Evolutionary conservation across 129 eudicot genomes (phyloP).

Genomic region (Centella asiatica): DNA sequence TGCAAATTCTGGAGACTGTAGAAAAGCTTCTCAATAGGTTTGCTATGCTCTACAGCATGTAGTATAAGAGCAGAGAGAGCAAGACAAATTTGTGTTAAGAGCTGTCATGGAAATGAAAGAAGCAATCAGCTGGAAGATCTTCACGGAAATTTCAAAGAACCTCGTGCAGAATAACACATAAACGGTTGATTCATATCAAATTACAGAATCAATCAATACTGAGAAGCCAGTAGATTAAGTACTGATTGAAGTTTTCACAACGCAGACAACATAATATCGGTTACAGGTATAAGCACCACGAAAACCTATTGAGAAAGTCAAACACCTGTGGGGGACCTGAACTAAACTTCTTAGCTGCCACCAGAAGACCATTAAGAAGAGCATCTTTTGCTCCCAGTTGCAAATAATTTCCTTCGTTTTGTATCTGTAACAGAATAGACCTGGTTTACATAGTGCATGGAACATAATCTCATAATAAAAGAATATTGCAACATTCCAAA

Average conservation of each 20-base stretch:
- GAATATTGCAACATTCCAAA: not conserved
- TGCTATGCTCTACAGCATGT: conserved; percentile 64
- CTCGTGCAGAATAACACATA: not conserved
- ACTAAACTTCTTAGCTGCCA: conserved; percentile 79
- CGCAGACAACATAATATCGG: not conserved
- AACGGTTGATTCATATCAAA: conserved; percentile 8
- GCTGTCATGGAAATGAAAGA: conserved; percentile 34
- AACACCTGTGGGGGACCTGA: conserved; percentile 89
- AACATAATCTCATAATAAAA: not conserved
- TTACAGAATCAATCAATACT: conserved; percentile 3
- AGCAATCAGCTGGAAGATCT: not conserved
- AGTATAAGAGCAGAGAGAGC: conserved; percentile 83
- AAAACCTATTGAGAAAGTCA: conserved; percentile 9
- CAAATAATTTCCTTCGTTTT: conserved; percentile 72
- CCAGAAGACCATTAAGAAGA: conserved; percentile 69
- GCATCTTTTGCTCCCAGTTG: conserved; percentile 73
- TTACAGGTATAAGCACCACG: not conserved
- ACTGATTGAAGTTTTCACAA: conserved; percentile 1
- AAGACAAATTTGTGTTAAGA: conserved; percentile 88
- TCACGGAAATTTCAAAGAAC: not conserved
- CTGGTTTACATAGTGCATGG: not conserved
- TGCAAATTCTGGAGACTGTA: conserved; percentile 81
- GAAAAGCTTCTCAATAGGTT: conserved; percentile 80
- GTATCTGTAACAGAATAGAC: conserved; percentile 42
- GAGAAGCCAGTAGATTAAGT: not conserved